These are phyloP conservation scores for Syzygium aqueum DNA, from an alignment of 345 rosid species.

Conservation along the genomic window DNA sequence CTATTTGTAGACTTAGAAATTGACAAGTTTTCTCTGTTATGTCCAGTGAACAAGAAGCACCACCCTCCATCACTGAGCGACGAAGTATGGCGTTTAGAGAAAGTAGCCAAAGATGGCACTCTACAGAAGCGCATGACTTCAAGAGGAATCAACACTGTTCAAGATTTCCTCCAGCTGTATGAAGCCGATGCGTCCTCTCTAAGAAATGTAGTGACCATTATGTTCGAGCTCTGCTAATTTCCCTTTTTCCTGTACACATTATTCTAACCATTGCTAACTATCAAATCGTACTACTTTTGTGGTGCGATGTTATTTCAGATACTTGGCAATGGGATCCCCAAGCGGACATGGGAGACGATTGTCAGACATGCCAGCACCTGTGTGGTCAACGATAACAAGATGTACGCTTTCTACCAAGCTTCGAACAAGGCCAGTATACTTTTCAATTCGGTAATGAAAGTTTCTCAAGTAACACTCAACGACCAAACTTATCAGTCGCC, in stretches of 20 bases:
- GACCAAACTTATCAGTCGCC: conserved; percentile 10
- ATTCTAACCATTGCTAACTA: background rate
- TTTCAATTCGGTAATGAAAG: conserved; percentile 35
- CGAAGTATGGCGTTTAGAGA: conserved; percentile 35
- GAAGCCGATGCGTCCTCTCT: conserved; percentile 6
- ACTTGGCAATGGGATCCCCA: conserved; percentile 28
- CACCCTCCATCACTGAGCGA: conserved; percentile 23
- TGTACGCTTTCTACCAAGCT: conserved; percentile 21
- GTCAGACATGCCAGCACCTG: conserved; percentile 52
- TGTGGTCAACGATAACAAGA: conserved; percentile 34
- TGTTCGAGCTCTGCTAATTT: background rate
- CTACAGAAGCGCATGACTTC: conserved; percentile 10
- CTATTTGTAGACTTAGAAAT: background rate
- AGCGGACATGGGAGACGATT: conserved; percentile 43
- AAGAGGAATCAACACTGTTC: conserved; percentile 9
- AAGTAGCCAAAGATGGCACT: conserved; percentile 25
- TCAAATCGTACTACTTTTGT: background rate
- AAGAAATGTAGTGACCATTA: conserved; percentile 28
- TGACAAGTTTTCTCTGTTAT: background rate
- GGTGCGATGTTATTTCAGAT: conserved; percentile 23
- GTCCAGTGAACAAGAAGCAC: conserved; percentile 28
- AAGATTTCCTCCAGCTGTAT: conserved; percentile 13
- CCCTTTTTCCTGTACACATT: background rate
- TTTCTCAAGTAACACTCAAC: conserved; percentile 28
- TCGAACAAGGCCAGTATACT: conserved; percentile 24